phyloP scores from a whole-genome alignment of 2,329 filamentous ascomycete species.

The Furcasterigmium sp. region DNA sequence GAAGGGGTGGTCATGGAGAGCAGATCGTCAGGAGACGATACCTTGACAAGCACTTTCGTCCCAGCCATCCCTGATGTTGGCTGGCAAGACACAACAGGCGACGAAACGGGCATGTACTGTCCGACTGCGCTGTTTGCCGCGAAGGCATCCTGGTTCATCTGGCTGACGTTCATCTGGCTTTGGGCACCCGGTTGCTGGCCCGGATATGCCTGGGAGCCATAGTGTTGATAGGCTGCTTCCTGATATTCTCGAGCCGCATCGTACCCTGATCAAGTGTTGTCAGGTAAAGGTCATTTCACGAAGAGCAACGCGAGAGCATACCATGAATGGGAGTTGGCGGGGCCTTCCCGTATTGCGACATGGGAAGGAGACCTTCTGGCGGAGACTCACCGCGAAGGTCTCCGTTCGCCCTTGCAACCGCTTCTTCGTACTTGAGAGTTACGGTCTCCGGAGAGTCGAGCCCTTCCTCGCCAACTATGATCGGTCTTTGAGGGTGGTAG shows the following conservation, averaged over 20 bases:
- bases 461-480: constrained; percentile 50
- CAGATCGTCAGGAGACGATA: constrained; percentile 72
- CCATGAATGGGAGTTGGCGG: constrained; percentile 75
- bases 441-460: constrained; percentile 54
- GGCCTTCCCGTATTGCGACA: constrained; percentile 74
- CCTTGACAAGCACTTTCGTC: constrained; percentile 66
- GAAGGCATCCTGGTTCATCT: constrained; percentile 52
- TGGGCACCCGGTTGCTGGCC: constrained; percentile 34
- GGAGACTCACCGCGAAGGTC: constrained; percentile 52
- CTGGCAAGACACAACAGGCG: constrained; percentile 63
- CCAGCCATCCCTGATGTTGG: constrained; percentile 65
- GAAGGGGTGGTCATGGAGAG: constrained; percentile 47
- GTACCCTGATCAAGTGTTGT: constrained; percentile 37
- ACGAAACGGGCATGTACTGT: constrained; percentile 57
- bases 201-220: constrained; percentile 40
- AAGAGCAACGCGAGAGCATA: constrained; percentile 43
- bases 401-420: constrained; percentile 45
- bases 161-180: constrained; percentile 39
- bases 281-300: constrained; percentile 8
- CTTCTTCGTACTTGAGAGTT: constrained; percentile 52
- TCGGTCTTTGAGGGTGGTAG: constrained; percentile 48
- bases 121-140: constrained; percentile 58
- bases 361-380: constrained; percentile 55
- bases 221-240: constrained; percentile 49
- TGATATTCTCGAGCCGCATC: constrained; percentile 57